These are phyloP conservation scores for Yarrowia bubula DNA, from an alignment of 805 yeast species.

Conservation along the genomic window DNA sequence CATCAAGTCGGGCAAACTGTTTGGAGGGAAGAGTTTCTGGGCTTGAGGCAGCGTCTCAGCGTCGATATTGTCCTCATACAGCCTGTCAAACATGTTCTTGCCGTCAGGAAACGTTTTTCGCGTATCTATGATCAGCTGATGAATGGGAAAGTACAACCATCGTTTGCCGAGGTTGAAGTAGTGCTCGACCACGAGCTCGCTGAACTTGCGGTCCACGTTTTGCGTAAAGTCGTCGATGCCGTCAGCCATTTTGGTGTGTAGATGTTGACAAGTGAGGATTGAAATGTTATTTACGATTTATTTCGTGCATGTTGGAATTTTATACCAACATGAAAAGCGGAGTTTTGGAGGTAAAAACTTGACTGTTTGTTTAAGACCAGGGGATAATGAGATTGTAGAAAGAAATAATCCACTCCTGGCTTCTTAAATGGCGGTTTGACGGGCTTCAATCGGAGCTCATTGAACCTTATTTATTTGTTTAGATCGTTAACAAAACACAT, in stretches of 20 bases:
- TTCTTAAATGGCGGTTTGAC: too few relatives aligned
- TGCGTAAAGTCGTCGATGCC: background rate
- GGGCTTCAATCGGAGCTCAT: too few relatives aligned
- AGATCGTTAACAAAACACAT: too few relatives aligned
- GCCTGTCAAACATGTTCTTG: slow-evolving; percentile 17
- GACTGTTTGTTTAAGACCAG: too few relatives aligned
- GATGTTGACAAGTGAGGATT: background rate
- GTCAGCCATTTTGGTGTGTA: background rate
- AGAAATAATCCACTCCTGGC: too few relatives aligned
- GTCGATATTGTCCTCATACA: background rate
- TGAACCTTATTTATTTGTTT: background rate
- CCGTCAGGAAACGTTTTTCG: slow-evolving; percentile 1
- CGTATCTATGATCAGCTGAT: background rate
- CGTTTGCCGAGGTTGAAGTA: background rate
- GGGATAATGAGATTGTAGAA: too few relatives aligned
- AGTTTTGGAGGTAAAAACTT: too few relatives aligned
- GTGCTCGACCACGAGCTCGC: slow-evolving; percentile 7
- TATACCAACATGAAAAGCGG: too few relatives aligned
- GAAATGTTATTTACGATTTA: background rate
- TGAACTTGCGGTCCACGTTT: background rate
- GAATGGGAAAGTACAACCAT: too few relatives aligned
- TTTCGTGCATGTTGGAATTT: background rate
- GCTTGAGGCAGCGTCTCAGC: background rate
- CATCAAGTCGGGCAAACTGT: background rate
- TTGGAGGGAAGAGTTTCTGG: slow-evolving; percentile 4